Base-by-base conservation (phyloP, 768 basidiomycete species). In the Pisolithus microcarpus region DNA sequence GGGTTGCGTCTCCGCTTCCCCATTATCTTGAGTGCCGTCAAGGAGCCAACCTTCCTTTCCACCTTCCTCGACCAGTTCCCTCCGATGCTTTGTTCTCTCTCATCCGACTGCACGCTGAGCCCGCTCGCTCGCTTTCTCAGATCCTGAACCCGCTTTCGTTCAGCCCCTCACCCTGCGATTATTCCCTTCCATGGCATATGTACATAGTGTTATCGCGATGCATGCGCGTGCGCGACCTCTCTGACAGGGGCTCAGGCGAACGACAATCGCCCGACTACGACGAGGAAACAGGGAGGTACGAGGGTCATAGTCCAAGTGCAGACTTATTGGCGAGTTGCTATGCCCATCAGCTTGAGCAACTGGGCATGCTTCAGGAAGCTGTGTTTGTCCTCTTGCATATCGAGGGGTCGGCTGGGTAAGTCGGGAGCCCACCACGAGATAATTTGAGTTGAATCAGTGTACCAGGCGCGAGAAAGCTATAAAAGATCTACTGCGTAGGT, bases 301-400 rank as follows among this genome's bases (percentile, higher is more conserved):
- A 88, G 42, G 91, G 93, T 0, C 86, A 90, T 61, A 91, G 87
- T 64, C 82, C 84, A 7, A 84, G 77, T 46, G 93, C 93, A 3
- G 91, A 97, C 69, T 63, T 83, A 34, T 68, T 98, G 24, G 84
- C 92, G 7, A 85, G 81, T 55, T 81, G 79, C 49, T 99, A 95
- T 63, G 94, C 94, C 0, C 75, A 80, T 45, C 90, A 96, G 65
- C 70, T 99, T 54, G 95, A 97, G 69, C 75, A 76, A 47, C 69
- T 79, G 51, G 91, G 85, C 16, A 75, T 86, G 76, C 78, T 94
- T 58, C 84, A 90, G 60, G 88, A 91, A 67, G 87, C 92, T 5
- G 77, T 80, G 3, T 97, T 98, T 61, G 90, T 97, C 4, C 70
- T 96, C 52, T 71, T 98, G 49, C 93, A 97, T 65, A 70, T 98